Percentiles rank a stretch among this genome's conserved stretches.
Conservation (phyloP, 2,329 filamentous ascomycete genomes). For the Microcyclosporella mali region DNA sequence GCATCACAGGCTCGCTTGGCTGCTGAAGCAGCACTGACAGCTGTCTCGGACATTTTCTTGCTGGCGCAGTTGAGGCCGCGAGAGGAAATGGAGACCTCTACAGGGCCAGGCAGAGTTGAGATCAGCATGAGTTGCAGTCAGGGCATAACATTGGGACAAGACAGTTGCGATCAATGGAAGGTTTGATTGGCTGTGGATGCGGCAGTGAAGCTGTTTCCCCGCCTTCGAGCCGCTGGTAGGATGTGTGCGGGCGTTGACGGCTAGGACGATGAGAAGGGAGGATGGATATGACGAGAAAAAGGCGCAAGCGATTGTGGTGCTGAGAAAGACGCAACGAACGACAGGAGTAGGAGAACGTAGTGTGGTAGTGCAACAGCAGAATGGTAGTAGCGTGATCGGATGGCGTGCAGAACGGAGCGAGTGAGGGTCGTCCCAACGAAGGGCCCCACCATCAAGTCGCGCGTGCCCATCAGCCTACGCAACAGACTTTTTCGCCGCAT, state of each 20-base stretch:
- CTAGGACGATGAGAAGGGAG: slow-evolving; percentile 4
- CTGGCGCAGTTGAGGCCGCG: slow-evolving; percentile 7
- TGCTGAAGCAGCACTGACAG: slow-evolving; percentile 18
- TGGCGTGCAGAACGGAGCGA: slow-evolving; percentile 3
- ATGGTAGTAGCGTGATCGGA: slow-evolving; percentile 3
- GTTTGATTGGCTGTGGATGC: slow-evolving; percentile 1
- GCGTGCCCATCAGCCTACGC: neutral
- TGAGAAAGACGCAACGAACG: too few relatives aligned
- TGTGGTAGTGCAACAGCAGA: slow-evolving; percentile 9
- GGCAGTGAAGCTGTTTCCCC: slow-evolving; percentile 11
- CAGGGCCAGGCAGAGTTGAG: slow-evolving; percentile 17
- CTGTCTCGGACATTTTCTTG: slow-evolving; percentile 16
- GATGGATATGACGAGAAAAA: slow-evolving; percentile 6
- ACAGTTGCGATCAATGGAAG: neutral
- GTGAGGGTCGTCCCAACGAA: neutral
- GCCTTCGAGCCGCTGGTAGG: slow-evolving; percentile 5
- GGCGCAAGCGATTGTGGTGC: neutral
- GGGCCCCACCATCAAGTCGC: neutral
- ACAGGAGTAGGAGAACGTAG: neutral
- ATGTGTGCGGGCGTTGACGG: slow-evolving; percentile 9
- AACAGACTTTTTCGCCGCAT: slow-evolving; percentile 4
- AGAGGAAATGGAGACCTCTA: slow-evolving; percentile 18
- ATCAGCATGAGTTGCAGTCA: slow-evolving; percentile 11
- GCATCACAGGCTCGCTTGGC: slow-evolving; percentile 31
- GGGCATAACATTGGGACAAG: slow-evolving; percentile 7